Evolutionary conservation across 257 asterid genomes (phyloP), one percentile per base, ranked within the genome.

Genomic region (Craterostigma plantagineum): DNA sequence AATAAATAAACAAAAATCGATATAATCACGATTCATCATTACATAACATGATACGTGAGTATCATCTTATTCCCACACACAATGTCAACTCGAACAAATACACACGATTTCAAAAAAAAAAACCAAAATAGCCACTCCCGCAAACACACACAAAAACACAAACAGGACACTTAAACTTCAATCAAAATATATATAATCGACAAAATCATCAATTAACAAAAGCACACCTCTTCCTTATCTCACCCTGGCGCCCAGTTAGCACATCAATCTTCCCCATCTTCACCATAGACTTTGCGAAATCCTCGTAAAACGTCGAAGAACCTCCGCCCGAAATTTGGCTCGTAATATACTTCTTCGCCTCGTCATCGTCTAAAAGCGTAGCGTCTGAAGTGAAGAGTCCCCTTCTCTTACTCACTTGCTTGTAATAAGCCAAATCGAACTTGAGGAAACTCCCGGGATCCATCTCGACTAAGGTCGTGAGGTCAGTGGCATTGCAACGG

Each of bases 391-490:
- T 48, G 27, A 76, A 64, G 0, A 76, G 43, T 0, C 77, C 83
- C 53, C 73, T 60, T 41, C 75, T 48, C 27, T 70, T 70, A 7
- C 61, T 53, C 0, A 77, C 72, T 0, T 51, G 47, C 0, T 47
- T 59, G 67, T 56, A 77, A 46, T 77, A 73, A 4, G n/a, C 17
- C 4, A 34, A 17, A 34, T 72, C 92, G 33, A 75, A 75, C 0
- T 57, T 61, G n/a, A 23, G 50, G 12, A 56, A 58, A 62, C 75
- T 78, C 0, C 81, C 86, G 0, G 91, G 83, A 17, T 73, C 77
- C 77, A 77, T 73, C 50, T 73, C 77, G 1, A 46, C 80, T 0
- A 68, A 45, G 0, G 71, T 65, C 0, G 69, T 65, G 11, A 37
- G 35, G 38, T 77, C 85, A 7, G 42, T 47, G 0, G 77, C 48